Base-by-base conservation (phyloP, 2,329 filamentous ascomycete genomes). In the Ophiostoma australiae region DNA sequence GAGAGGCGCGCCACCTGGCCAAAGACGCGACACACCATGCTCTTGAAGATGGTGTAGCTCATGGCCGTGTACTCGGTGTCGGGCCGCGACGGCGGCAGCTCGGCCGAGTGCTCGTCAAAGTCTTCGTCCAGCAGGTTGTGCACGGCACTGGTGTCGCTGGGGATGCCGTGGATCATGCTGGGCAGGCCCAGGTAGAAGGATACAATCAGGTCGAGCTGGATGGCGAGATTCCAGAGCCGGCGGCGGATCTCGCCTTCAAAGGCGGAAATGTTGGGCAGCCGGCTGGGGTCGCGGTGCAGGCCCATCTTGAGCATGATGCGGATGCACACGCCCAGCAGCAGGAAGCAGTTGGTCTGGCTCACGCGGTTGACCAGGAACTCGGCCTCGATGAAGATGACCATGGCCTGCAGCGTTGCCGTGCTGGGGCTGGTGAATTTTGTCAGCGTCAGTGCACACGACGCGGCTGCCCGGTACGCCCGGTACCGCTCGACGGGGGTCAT, bases 101-200 rank as follows among this genome's bases (percentile, higher is more conserved):
- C 82, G 37, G 79, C 78, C 65, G 81, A 83, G 72, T 86, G 79
- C 76, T 87, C 84, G 73, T 83, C 82, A 74, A 91, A 89, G 76
- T 91, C 89, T 41, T 87, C 85, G 76, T 92, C 89, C 69, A 86
- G 82, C 41, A 91, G 77, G 77, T 91, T 91, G 41, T 83, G 81
- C 20, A 89, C 89, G 27, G 87, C 77, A 1, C 82, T 79, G 0
- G 87, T 89, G 76, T 91, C 90, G 67, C 84, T 86, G 72, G 90
- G 88, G 48, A 89, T 85, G 33, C 84, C 82, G 71, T 87, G 83
- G 65, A 90, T 82, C 86, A 91, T 89, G 75, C 84, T 84, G 2
- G 90, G 90, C 70, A 92, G 80, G 1, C 89, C 89, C 72, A 90
- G 83, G 76, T 91, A 89, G 76, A 90, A 90, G 1, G 87, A 86